Percentiles rank a stretch among this genome's conserved stretches.
Conservation (phyloP, 75 land plant genomes). For the Ceratopteris richardii region DNA sequence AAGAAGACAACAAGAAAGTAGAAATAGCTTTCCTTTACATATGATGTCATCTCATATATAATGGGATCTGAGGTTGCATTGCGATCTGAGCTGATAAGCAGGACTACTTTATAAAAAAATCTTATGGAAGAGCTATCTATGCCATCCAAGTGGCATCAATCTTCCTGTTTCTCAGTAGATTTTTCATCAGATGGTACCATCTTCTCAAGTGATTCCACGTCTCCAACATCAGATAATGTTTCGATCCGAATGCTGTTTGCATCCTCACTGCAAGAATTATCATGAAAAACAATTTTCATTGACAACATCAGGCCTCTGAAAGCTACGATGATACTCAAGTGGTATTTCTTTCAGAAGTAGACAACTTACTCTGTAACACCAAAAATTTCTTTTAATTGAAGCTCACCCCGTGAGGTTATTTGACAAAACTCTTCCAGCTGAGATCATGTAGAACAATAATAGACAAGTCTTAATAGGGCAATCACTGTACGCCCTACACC, state of each 20-base stretch:
- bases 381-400: constrained; percentile 77
- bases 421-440: constrained; percentile 94
- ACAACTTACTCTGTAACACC: constrained; percentile 96
- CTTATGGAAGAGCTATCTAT: too few species aligned
- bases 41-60: too few species aligned
- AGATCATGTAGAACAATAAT: background rate
- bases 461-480: background rate
- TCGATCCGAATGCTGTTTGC: constrained; percentile 60
- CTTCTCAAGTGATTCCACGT: constrained; percentile 72
- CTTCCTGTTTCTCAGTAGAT: background rate
- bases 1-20: too few species aligned
- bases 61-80: too few species aligned
- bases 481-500: background rate
- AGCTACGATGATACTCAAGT: too few species aligned
- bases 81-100: too few species aligned
- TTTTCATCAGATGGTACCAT: constrained; percentile 28
- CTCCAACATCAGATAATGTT: constrained; percentile 59
- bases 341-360: too few species aligned
- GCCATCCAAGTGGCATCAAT: too few species aligned
- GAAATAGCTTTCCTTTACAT: too few species aligned
- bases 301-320: background rate
- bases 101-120: too few species aligned
- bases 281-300: background rate
- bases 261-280: constrained; percentile 69
- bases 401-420: constrained; percentile 39